Base-by-base conservation (phyloP, 163 green algal species). In the Volvox carteri region DNA sequence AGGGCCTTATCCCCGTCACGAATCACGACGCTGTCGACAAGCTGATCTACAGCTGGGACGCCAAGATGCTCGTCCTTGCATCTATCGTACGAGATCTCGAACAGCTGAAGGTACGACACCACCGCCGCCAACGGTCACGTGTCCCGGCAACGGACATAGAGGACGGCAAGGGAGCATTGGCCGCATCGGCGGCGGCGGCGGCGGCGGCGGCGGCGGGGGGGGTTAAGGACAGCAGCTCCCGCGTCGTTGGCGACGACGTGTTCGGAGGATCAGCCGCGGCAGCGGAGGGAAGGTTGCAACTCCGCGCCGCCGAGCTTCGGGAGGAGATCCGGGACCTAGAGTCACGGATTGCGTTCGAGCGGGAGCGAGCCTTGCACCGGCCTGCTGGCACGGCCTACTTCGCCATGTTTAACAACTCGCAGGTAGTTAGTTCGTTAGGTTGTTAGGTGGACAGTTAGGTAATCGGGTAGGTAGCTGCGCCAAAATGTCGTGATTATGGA, bases 371-470 rank as follows among this genome's bases (percentile, higher is more conserved):
- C 41, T 30, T 87, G 80, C 4, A 3, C n/a, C 28, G 2, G 65
- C 80, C 80, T 2, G 23, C 79, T 4, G 65, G 65, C 21, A 80
- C 80, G 0, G 80, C 80, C 8, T 87, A 87, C 65, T 87, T 87
- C n/a, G 80, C 80, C 30, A 19, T 87, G 30, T 87, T 87, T 65
- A 79, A n/a, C 78, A 62, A 37, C 28, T 62, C 78, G n/a, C 39
- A 65, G 78, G 78, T 77, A 8, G 28, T 65, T 65, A n/a, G n/a
- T n/a, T n/a, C n/a, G n/a, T n/a, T n/a, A n/a, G n/a, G n/a, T n/a
- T n/a, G n/a, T n/a, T n/a, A n/a, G n/a, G n/a, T n/a, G n/a, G n/a
- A n/a, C n/a, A n/a, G n/a, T n/a, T n/a, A n/a, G n/a, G n/a, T n/a
- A n/a, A n/a, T n/a, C n/a, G n/a, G n/a, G n/a, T n/a, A n/a, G n/a